phyloP scores from a whole-genome alignment of 202 grass and related monocot genomes.

The Musa balbisiana region DNA sequence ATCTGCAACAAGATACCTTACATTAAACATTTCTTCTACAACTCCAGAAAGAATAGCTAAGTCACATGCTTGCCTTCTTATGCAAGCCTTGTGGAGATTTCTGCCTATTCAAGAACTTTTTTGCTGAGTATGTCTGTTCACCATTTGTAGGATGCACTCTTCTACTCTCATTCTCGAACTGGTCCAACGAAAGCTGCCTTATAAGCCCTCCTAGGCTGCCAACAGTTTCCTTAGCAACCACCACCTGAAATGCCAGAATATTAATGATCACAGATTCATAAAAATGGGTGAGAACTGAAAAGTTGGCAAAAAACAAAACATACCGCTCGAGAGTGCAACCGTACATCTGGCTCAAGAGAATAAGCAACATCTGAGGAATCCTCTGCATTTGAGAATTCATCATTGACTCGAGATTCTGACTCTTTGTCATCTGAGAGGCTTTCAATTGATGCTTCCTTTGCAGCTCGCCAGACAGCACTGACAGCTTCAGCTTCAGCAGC shows the following conservation, averaged over 20 bases:
- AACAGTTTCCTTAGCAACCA: conserved; percentile 93
- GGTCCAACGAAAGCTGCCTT: conserved; percentile 86
- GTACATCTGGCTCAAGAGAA: conserved; percentile 69
- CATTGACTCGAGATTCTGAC: conserved; percentile 56
- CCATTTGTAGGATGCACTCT: conserved; percentile 81
- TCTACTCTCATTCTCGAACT: conserved; percentile 99
- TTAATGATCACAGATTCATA: not conserved
- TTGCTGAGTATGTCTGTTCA: conserved; percentile 54
- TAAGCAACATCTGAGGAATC: conserved; percentile 47
- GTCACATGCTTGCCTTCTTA: conserved; percentile 55
- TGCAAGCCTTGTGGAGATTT: conserved; percentile 87
- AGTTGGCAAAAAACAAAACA: conserved; percentile 22
- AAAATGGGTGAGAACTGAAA: conserved; percentile 23
- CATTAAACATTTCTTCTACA: conserved; percentile 4
- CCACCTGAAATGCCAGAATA: conserved; percentile 46
- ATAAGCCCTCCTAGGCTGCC: conserved; percentile 90
- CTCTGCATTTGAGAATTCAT: conserved; percentile 50
- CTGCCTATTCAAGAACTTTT: conserved; percentile 80
- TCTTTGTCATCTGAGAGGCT: conserved; percentile 83
- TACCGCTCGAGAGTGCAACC: conserved; percentile 91
- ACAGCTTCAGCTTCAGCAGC: conserved; percentile 94
- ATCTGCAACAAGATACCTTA: conserved; percentile 34
- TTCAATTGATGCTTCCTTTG: conserved; percentile 73
- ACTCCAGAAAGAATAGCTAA: conserved; percentile 7
- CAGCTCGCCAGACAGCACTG: conserved; percentile 88